Percentiles rank a stretch among this genome's conserved stretches.
Evolutionary conservation across 192 early-diverging fungal genomes (phyloP).

Genomic region (Jimgerdemannia flammicorona): DNA sequence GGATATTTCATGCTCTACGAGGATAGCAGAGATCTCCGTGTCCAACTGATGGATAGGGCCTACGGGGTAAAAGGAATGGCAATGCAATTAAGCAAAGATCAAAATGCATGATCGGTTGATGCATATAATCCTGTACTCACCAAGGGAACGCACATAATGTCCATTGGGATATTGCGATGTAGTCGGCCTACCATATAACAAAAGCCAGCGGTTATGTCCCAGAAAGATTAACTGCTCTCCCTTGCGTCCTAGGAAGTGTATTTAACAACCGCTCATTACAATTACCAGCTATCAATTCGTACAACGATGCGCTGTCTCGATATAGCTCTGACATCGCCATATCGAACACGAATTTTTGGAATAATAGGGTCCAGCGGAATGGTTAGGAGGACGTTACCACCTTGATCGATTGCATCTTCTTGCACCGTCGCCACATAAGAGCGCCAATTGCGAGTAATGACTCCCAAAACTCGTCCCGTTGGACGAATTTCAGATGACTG

Average conservation of each 20-base stretch:
- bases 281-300: slow-evolving; percentile 62
- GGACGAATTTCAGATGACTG: background rate
- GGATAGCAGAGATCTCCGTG: slow-evolving; percentile 71
- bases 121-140: slow-evolving; percentile 9
- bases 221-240: background rate
- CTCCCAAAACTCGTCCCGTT: slow-evolving; percentile 55
- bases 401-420: slow-evolving; percentile 44
- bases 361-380: slow-evolving; percentile 63
- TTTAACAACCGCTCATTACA: background rate
- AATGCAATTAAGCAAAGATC: background rate
- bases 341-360: slow-evolving; percentile 74
- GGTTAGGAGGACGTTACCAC: slow-evolving; percentile 58
- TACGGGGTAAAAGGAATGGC: background rate
- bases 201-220: background rate
- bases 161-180: slow-evolving; percentile 74
- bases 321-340: slow-evolving; percentile 53
- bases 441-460: slow-evolving; percentile 67
- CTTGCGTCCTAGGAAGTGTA: background rate
- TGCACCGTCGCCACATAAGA: slow-evolving; percentile 76
- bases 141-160: slow-evolving; percentile 66
- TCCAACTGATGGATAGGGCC: slow-evolving; percentile 63
- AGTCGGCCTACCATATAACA: slow-evolving; percentile 34
- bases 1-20: slow-evolving; percentile 75
- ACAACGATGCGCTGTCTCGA: slow-evolving; percentile 66
- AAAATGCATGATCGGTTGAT: background rate